Percentiles rank a stretch among this genome's conserved stretches.
Conservation (phyloP, 2,329 filamentous ascomycete genomes). For the Ceratocystis ficicola region DNA sequence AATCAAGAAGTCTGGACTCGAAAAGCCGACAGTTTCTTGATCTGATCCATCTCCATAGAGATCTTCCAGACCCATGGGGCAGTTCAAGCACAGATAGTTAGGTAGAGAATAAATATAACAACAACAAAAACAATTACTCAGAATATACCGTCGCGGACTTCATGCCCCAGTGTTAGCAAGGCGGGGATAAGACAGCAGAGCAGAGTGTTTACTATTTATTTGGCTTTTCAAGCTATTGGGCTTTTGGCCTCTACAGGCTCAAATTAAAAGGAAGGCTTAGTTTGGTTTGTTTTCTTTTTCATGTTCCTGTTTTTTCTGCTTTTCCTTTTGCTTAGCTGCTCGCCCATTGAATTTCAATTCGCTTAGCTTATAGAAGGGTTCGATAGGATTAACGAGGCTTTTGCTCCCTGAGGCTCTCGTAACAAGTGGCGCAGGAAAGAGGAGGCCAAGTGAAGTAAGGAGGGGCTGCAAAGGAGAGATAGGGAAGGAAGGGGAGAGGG, state of each 20-base stretch:
- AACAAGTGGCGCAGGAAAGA: slow-evolving; percentile 6
- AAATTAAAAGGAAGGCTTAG: background rate
- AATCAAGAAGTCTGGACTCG: too few relatives aligned
- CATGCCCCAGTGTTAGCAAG: too few relatives aligned
- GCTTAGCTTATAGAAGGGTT: background rate
- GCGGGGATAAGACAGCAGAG: too few relatives aligned
- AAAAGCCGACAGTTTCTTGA: too few relatives aligned
- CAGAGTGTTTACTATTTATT: background rate
- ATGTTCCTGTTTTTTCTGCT: slow-evolving; percentile 5
- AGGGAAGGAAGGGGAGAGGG: background rate
- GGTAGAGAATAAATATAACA: too few relatives aligned
- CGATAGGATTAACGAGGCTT: background rate
- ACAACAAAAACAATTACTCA: too few relatives aligned
- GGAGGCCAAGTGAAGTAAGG: background rate
- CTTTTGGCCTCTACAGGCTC: background rate
- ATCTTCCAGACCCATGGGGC: too few relatives aligned
- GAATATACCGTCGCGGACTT: too few relatives aligned
- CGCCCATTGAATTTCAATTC: background rate
- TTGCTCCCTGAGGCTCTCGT: background rate
- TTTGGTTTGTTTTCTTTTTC: background rate
- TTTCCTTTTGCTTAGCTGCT: background rate
- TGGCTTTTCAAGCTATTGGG: background rate
- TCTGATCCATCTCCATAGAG: too few relatives aligned
- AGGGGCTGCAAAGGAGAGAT: background rate
- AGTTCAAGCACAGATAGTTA: too few relatives aligned